phyloP scores from a whole-genome alignment of 257 asterid genomes.

The Striga asiatica region DNA sequence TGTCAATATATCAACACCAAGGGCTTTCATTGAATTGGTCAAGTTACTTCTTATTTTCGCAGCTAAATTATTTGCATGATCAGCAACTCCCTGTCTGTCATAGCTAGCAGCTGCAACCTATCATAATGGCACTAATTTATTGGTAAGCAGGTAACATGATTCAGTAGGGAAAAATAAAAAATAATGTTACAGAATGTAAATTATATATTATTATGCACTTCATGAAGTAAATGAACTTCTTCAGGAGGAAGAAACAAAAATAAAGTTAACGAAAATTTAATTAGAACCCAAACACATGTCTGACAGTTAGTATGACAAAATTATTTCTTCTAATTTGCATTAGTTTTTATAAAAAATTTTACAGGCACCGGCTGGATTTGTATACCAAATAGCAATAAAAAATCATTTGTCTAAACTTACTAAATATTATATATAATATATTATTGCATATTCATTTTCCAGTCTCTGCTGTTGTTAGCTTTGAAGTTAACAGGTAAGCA shows the following conservation, averaged over 20 bases:
- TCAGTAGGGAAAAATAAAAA: background rate
- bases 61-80: constrained; percentile 88
- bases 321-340: background rate
- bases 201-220: background rate
- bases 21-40: constrained; percentile 86
- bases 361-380: background rate
- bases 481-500: constrained; percentile 4
- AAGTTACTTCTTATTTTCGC: constrained; percentile 74
- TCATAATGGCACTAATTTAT: constrained; percentile 17
- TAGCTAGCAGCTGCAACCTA: constrained; percentile 92
- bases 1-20: constrained; percentile 92
- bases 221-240: background rate
- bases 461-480: constrained; percentile 1
- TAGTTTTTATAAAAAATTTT: background rate
- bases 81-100: constrained; percentile 89
- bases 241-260: background rate
- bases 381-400: background rate
- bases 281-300: background rate
- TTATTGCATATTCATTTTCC: background rate
- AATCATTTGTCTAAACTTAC: too few species aligned
- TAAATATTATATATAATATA: background rate
- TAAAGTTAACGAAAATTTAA: too few species aligned
- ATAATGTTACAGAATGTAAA: background rate
- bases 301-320: background rate
- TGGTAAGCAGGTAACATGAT: constrained; percentile 11